Conservation (phyloP, 306 rosid species). For the Cicer arietinum region DNA sequence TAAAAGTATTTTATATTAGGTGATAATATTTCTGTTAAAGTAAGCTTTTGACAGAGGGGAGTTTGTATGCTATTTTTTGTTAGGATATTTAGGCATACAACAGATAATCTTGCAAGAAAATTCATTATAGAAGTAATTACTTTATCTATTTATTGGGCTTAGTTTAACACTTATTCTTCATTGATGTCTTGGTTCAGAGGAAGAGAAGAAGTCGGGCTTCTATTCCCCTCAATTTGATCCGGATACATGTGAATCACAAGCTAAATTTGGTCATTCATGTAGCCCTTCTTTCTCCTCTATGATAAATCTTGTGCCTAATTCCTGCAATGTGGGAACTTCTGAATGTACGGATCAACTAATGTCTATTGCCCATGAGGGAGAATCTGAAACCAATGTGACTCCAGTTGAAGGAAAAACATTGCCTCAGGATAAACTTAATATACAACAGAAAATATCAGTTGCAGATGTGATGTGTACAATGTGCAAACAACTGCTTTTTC, state of each 20-base stretch:
- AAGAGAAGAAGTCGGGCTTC: slow-evolving; percentile 51
- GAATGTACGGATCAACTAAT: slow-evolving; percentile 40
- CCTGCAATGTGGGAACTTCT: slow-evolving; percentile 39
- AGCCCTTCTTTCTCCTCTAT: slow-evolving; percentile 46
- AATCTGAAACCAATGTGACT: slow-evolving; percentile 43
- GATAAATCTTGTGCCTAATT: slow-evolving; percentile 27
- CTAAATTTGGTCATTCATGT: slow-evolving; percentile 42
- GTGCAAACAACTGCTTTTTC: slow-evolving; percentile 75
- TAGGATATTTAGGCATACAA: not conserved
- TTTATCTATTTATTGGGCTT: slow-evolving; percentile 24
- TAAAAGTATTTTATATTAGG: not conserved
- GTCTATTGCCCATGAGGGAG: slow-evolving; percentile 30
- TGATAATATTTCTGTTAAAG: slow-evolving; percentile 1
- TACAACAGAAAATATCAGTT: slow-evolving; percentile 53
- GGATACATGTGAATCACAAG: slow-evolving; percentile 53
- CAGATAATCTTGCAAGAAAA: slow-evolving; percentile 1
- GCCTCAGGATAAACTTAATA: slow-evolving; percentile 42
- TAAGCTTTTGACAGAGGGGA: not conserved
- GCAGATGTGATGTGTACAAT: slow-evolving; percentile 66
- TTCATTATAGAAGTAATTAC: slow-evolving; percentile 19
- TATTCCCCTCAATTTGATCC: slow-evolving; percentile 76
- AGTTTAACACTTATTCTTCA: slow-evolving; percentile 29
- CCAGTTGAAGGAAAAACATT: slow-evolving; percentile 39
- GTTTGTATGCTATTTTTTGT: not conserved
- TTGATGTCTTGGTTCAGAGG: slow-evolving; percentile 57